A percentile compares a stretch with the other conserved stretches of the same genome.
Evolutionary conservation across 331 rosid genomes (phyloP).

Genomic region (Quercus tomentella): DNA sequence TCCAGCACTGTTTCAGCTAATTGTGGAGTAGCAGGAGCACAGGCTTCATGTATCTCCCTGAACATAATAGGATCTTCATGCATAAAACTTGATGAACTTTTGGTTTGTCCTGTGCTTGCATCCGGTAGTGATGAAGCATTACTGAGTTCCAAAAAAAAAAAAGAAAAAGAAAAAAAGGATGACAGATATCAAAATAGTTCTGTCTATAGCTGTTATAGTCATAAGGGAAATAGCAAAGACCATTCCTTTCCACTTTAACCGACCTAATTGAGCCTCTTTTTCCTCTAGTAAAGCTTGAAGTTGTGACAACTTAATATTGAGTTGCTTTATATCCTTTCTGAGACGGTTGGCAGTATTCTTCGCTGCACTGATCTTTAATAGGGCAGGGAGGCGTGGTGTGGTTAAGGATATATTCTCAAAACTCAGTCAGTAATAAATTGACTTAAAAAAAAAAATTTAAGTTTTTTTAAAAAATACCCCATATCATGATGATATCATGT

Average conservation of each 20-base stretch:
- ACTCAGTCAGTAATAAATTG: not conserved
- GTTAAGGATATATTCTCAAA: conserved; percentile 47
- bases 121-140: conserved; percentile 23
- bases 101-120: conserved; percentile 52
- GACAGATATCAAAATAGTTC: not conserved
- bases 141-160: conserved; percentile 1
- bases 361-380: conserved; percentile 78
- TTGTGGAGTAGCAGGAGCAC: conserved; percentile 26
- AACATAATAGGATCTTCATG: conserved; percentile 38
- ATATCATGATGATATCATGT: not conserved
- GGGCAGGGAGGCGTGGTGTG: conserved; percentile 70
- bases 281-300: conserved; percentile 81
- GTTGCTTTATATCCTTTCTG: conserved; percentile 66
- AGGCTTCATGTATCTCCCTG: conserved; percentile 39
- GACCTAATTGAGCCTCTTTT: conserved; percentile 67
- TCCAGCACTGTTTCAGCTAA: conserved; percentile 32
- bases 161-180: not conserved
- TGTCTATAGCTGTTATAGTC: not conserved
- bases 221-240: conserved; percentile 2
- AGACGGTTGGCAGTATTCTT: conserved; percentile 60
- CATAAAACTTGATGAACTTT: conserved; percentile 39
- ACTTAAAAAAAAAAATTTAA: not conserved
- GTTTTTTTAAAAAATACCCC: not conserved
- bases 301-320: conserved; percentile 69
- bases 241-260: conserved; percentile 52